phyloP scores from a whole-genome alignment of 305 asterid genomes.

The Fraxinus sp. region DNA sequence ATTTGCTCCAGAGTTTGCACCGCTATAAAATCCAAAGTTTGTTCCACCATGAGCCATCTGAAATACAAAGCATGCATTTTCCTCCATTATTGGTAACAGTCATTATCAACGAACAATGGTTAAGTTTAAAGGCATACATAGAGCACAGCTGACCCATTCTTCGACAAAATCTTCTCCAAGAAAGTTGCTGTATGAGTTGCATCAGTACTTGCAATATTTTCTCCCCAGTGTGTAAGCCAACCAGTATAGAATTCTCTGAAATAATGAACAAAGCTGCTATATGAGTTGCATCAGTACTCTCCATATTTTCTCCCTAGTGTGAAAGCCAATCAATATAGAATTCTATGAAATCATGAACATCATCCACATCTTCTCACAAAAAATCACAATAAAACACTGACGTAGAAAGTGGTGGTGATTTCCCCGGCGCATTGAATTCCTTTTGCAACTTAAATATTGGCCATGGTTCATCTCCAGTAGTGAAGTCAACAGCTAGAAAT shows the following conservation, averaged over 20 bases:
- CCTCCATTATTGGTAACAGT: slow-evolving; percentile 11
- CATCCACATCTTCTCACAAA: neutral
- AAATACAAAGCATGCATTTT: slow-evolving; percentile 22
- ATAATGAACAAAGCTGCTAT: slow-evolving; percentile 17
- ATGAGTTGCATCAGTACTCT: neutral
- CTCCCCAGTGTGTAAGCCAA: slow-evolving; percentile 98
- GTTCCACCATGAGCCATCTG: slow-evolving; percentile 98
- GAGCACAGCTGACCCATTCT: slow-evolving; percentile 89
- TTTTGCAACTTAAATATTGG: slow-evolving; percentile 80
- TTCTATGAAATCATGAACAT: slow-evolving; percentile 8
- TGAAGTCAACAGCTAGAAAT: slow-evolving; percentile 75
- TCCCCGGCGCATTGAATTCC: slow-evolving; percentile 77
- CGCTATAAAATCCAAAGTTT: slow-evolving; percentile 84
- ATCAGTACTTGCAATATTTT: slow-evolving; percentile 73
- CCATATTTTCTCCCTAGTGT: neutral
- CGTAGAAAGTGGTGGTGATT: slow-evolving; percentile 93
- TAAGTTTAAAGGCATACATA: slow-evolving; percentile 55
- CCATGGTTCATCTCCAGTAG: slow-evolving; percentile 85
- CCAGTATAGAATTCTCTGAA: slow-evolving; percentile 91
- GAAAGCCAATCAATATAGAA: neutral
- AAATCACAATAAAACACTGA: slow-evolving; percentile 35
- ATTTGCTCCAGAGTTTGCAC: slow-evolving; percentile 80
- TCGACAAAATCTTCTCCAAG: slow-evolving; percentile 72
- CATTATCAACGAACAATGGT: slow-evolving; percentile 24
- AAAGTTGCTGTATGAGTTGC: slow-evolving; percentile 62